phyloP scores from a whole-genome alignment of 192 early-diverging fungal genomes.

The Coemansia sp. region DNA sequence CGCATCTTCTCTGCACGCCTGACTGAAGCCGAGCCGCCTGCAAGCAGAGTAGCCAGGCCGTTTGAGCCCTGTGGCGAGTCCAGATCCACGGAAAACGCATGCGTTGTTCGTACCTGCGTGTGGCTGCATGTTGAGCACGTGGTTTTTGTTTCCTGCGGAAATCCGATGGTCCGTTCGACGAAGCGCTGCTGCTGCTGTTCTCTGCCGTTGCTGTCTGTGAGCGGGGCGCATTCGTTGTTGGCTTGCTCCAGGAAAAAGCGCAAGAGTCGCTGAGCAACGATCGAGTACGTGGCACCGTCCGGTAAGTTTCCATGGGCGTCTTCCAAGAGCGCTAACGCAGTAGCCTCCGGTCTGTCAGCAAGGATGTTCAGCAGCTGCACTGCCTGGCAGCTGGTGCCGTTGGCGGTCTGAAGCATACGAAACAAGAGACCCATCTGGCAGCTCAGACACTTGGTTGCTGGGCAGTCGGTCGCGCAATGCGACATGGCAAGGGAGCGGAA shows the following conservation, averaged over 20 bases:
- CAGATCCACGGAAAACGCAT: constrained; percentile 84
- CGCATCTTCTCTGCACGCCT: constrained; percentile 34
- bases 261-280: constrained; percentile 82
- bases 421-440: constrained; percentile 96
- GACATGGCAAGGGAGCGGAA: constrained; percentile 69
- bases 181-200: constrained; percentile 18
- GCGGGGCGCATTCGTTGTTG: constrained; percentile 63
- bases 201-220: background rate
- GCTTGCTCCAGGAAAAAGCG: constrained; percentile 94
- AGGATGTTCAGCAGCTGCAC: constrained; percentile 87
- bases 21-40: constrained; percentile 45
- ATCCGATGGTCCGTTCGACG: constrained; percentile 40
- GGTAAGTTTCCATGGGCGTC: constrained; percentile 65
- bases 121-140: constrained; percentile 70
- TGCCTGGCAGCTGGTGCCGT: constrained; percentile 95
- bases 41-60: constrained; percentile 38
- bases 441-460: constrained; percentile 74
- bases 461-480: constrained; percentile 70
- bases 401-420: constrained; percentile 76
- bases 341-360: constrained; percentile 79
- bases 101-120: constrained; percentile 61
- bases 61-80: constrained; percentile 61
- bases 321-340: constrained; percentile 84
- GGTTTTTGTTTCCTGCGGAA: constrained; percentile 24
- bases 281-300: constrained; percentile 59